Percentiles rank a stretch among this genome's conserved stretches.
Evolutionary conservation across 768 basidiomycete genomes (phyloP).

Genomic region (Lactarius deliciosus): DNA sequence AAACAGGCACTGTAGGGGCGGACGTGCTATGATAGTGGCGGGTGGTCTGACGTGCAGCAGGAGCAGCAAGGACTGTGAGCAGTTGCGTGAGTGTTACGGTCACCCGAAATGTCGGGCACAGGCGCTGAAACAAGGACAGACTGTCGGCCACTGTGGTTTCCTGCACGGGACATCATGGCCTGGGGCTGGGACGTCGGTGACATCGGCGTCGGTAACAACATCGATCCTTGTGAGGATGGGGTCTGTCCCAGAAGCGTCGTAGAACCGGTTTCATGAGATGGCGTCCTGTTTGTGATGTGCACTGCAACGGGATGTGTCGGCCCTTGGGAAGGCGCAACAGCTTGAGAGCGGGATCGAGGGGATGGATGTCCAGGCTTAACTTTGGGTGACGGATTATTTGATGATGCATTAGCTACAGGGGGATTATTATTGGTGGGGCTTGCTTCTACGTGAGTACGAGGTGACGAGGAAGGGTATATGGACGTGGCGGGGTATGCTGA

Average conservation of each 20-base stretch:
- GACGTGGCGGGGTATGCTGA: slow-evolving; percentile 27
- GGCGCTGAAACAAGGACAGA: neutral
- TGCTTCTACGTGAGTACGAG: slow-evolving; percentile 27
- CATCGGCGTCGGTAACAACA: slow-evolving; percentile 12
- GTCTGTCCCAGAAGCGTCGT: slow-evolving; percentile 30
- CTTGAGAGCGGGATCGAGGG: slow-evolving; percentile 27
- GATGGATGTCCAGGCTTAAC: slow-evolving; percentile 24
- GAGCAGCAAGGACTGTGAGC: neutral
- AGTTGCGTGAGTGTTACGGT: slow-evolving; percentile 4
- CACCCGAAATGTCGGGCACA: slow-evolving; percentile 4
- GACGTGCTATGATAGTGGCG: slow-evolving; percentile 27
- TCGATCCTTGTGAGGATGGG: slow-evolving; percentile 28
- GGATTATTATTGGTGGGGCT: slow-evolving; percentile 13
- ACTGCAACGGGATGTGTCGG: slow-evolving; percentile 14
- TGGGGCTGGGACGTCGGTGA: slow-evolving; percentile 26
- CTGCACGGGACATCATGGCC: slow-evolving; percentile 2
- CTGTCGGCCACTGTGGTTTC: slow-evolving; percentile 13
- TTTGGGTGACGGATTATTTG: slow-evolving; percentile 28
- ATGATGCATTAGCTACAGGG: slow-evolving; percentile 20
- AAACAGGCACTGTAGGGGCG: slow-evolving; percentile 16
- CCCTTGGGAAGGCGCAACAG: slow-evolving; percentile 17
- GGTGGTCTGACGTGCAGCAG: slow-evolving; percentile 24
- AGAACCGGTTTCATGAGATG: slow-evolving; percentile 30
- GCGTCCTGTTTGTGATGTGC: slow-evolving; percentile 25
- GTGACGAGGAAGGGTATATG: slow-evolving; percentile 27